Conservation (phyloP, 2,329 filamentous ascomycete species). For the Chaetomium sp. region DNA sequence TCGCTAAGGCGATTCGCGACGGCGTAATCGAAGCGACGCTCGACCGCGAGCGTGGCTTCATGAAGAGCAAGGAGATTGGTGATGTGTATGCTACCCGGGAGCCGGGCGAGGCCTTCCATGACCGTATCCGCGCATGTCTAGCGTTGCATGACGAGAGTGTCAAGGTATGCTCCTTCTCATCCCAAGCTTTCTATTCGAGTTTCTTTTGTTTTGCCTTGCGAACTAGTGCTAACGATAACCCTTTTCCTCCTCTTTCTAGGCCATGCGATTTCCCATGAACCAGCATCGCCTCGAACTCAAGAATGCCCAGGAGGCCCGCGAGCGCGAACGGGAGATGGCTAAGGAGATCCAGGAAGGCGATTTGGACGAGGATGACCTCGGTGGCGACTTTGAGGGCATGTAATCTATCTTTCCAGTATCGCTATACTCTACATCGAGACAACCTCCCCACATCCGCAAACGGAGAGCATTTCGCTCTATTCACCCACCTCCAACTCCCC, state of each 20-base stretch:
- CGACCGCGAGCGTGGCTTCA: slow-evolving; percentile 90
- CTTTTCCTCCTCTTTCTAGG: slow-evolving; percentile 43
- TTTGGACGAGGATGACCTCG: slow-evolving; percentile 91
- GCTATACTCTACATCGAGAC: too few relatives aligned
- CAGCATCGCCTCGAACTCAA: slow-evolving; percentile 95
- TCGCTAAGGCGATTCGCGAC: slow-evolving; percentile 95
- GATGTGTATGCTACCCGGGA: slow-evolving; percentile 95
- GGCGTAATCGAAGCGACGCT: slow-evolving; percentile 94
- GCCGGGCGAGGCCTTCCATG: slow-evolving; percentile 95
- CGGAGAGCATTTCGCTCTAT: too few relatives aligned
- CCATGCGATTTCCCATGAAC: slow-evolving; percentile 99
- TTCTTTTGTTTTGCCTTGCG: background rate
- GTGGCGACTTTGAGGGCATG: slow-evolving; percentile 93
- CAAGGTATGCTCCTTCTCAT: slow-evolving; percentile 58
- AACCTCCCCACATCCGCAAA: too few relatives aligned
- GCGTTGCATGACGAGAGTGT: slow-evolving; percentile 95
- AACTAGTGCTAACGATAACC: background rate
- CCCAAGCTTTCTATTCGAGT: background rate
- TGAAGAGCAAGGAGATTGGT: slow-evolving; percentile 96
- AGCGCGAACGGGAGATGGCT: slow-evolving; percentile 91
- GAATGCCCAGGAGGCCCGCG: slow-evolving; percentile 96
- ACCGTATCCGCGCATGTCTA: slow-evolving; percentile 87
- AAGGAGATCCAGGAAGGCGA: slow-evolving; percentile 99
- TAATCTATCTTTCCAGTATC: slow-evolving; percentile 40
- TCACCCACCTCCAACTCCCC: too few relatives aligned